Base-by-base conservation (phyloP, 2,329 filamentous ascomycete species). In the Alternaria gaisen region DNA sequence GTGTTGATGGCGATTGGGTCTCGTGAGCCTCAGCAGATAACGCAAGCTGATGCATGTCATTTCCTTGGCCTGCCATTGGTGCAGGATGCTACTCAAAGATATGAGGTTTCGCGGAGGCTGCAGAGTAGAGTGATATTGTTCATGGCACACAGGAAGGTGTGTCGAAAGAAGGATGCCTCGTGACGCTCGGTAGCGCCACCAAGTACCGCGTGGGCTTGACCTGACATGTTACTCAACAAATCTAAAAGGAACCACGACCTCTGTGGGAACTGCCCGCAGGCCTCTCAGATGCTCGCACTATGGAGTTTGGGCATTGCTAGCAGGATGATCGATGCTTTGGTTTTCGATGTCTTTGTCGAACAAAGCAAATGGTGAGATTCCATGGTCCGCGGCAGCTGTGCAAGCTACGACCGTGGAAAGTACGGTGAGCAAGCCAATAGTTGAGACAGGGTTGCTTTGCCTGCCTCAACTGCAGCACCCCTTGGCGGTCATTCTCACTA, bases 21-120 rank as follows among this genome's bases (percentile, higher is more conserved):
- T 63, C 61, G 63, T 67, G 58, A 52, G 34, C 61, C 63, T 61
- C 61, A 64, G 65, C 67, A 61, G 58, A 63, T 66, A 59, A 61
- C 61, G 64, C 62, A 51, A 53, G 53, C 47, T 44, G 57, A 63
- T 66, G 65, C 68, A 69, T 71, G 64, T 64, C 54, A 61, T 32
- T 22, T 57, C n/a, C 34, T 9, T 24, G 10, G 48, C 18, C 43
- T 50, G 54, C 50, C 16, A 71, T 71, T 71, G 63, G 65, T 30
- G 56, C 54, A 20, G 41, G 30, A 10, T 34, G 61, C 63, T 44
- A 28, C 53, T 48, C 66, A 61, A 44, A 58, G 48, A 58, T 53
- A 60, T 61, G 58, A 55, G 53, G 44, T 32, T 53, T 48, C 59
- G 52, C 48, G 54, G 36, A 18, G 42, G 26, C 20, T 34, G 55